Evolutionary conservation across 129 eudicot genomes (phyloP), one percentile per base, ranked within the genome.

Genomic region (Artemisia argyi): DNA sequence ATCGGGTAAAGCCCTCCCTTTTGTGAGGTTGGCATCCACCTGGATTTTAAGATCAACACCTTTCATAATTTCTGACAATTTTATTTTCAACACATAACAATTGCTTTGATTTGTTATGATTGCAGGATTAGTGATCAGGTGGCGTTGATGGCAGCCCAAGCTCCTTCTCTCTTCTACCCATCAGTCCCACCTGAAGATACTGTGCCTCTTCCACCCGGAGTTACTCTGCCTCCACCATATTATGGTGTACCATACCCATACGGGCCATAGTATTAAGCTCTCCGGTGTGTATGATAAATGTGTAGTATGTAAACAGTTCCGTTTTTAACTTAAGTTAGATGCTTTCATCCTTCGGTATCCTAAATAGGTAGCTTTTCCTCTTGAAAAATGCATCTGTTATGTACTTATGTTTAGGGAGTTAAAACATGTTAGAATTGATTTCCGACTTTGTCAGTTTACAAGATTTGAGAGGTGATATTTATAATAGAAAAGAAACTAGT

Each of bases 241-340:
- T 75, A 80, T 28, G 80, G 80, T 69, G 63, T 68, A 53, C 77
- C 77, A 50, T 71, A 78, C 78, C 82, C 82, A 7, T 71, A 71
- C 56, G 61, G 67, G 47, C 77, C 81, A 7, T 76, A 78, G 7
- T 58, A 39, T 35, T 77, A 77, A 76, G 52, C 24, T 54, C 56
- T 65, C 11, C 35, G 8, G 22, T 57, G 11, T 66, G 22, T n/a
- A n/a, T 66, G 35, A 64, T 35, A 32, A 50, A 50, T 13, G 35
- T 17, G 59, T 66, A 48, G 67, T 11, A 46, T 5, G 54, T 39
- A n/a, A 54, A 39, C 11, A 42, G 20, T 7, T 53, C 11, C 42
- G 64, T 39, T 39, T 39, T 39, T 39, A 39, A 39, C 11, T 39
- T 39, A 2, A 39, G n/a, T n/a, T n/a, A n/a, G 46, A 39, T 39